A percentile compares a stretch with the other conserved stretches of the same genome.
Evolutionary conservation across 1,139 yeast species (phyloP).

Genomic region (Taiozyma sp.): DNA sequence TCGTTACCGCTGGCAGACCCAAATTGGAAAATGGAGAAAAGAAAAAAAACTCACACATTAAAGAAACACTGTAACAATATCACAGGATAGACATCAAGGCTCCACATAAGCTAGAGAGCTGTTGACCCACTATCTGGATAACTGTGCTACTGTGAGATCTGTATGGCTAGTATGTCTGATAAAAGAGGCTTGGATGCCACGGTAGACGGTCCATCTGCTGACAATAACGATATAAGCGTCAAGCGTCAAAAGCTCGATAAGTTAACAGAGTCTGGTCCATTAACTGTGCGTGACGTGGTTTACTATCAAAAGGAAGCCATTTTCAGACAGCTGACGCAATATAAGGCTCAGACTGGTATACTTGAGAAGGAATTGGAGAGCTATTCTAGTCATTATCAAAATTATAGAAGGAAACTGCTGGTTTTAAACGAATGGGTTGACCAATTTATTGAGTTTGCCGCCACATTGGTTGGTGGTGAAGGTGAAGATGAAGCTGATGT

Average conservation of each 20-base stretch:
- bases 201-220: background rate
- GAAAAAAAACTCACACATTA: background rate
- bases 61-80: background rate
- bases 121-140: background rate
- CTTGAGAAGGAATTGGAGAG: slow-evolving; percentile 35
- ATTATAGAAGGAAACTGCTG: slow-evolving; percentile 35
- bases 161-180: slow-evolving; percentile 8
- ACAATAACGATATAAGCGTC: background rate
- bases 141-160: background rate
- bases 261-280: slow-evolving; percentile 57
- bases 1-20: background rate
- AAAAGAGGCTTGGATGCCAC: slow-evolving; percentile 10
- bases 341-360: slow-evolving; percentile 46
- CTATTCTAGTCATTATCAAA: slow-evolving; percentile 32
- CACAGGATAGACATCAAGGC: background rate
- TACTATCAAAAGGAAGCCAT: slow-evolving; percentile 91
- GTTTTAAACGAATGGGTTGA: slow-evolving; percentile 50
- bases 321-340: slow-evolving; percentile 68
- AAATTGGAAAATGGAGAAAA: background rate
- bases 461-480: slow-evolving; percentile 1
- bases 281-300: slow-evolving; percentile 75
- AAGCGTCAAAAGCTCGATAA: slow-evolving; percentile 39
- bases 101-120: background rate
- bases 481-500: slow-evolving; percentile 2
- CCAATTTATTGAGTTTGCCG: slow-evolving; percentile 12